Percentiles rank a stretch among this genome's conserved stretches.
Evolutionary conservation across 345 rosid species (phyloP).

Genomic region (Dovyalis caffra): DNA sequence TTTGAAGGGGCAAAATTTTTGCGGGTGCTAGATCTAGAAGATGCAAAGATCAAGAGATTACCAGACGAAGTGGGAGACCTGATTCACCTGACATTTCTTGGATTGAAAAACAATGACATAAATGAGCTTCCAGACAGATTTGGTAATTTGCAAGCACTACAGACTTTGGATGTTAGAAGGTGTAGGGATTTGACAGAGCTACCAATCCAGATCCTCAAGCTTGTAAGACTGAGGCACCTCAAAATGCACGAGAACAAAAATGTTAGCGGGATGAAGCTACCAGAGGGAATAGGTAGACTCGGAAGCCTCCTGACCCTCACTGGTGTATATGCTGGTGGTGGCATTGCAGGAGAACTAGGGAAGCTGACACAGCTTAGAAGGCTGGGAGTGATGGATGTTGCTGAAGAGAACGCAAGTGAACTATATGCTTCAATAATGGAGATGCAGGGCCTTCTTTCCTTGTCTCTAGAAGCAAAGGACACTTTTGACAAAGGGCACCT

Average conservation of each 20-base stretch:
- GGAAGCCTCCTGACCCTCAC: conserved; percentile 35
- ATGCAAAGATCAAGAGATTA: conserved; percentile 24
- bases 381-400: conserved; percentile 36
- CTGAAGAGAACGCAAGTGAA: conserved; percentile 26
- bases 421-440: conserved; percentile 30
- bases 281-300: conserved; percentile 30
- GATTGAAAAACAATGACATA: conserved; percentile 31
- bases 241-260: conserved; percentile 29
- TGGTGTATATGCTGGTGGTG: conserved; percentile 29
- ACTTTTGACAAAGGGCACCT: conserved; percentile 3
- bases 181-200: conserved; percentile 26
- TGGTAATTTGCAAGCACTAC: conserved; percentile 23
- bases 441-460: conserved; percentile 34
- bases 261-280: conserved; percentile 26
- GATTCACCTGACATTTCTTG: conserved; percentile 41
- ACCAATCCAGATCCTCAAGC: conserved; percentile 23
- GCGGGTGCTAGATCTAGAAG: conserved; percentile 36
- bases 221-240: conserved; percentile 30
- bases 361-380: conserved; percentile 31
- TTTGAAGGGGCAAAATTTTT: conserved; percentile 29
- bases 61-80: conserved; percentile 40
- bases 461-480: conserved; percentile 30
- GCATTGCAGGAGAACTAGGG: conserved; percentile 30
- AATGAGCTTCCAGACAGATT: conserved; percentile 28
- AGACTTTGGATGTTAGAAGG: conserved; percentile 37